phyloP scores from a whole-genome alignment of 768 basidiomycete genomes.

The Boletus subparvulus region DNA sequence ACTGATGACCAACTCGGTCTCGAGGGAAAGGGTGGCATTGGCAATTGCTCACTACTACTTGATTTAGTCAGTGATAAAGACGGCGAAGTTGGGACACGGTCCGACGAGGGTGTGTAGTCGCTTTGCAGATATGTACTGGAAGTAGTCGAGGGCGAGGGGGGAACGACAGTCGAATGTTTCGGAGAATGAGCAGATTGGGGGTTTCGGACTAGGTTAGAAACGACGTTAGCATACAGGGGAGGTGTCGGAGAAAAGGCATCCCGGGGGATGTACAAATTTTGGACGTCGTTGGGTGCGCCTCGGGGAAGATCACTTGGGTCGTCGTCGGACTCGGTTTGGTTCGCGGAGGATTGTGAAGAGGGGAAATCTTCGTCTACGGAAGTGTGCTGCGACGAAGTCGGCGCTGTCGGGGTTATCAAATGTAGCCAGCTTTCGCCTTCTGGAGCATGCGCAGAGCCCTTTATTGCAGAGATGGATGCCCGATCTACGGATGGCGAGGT shows the following conservation, averaged over 20 bases:
- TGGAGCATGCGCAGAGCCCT: conserved; percentile 13
- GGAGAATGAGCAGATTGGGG: conserved; percentile 11
- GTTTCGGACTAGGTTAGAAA: conserved; percentile 21
- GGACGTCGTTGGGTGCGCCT: conserved; percentile 5
- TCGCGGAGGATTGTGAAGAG: conserved; percentile 23
- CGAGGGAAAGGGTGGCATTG: conserved; percentile 13
- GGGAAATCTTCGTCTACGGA: conserved; percentile 25
- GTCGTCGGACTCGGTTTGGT: conserved; percentile 14
- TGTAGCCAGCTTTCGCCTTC: conserved; percentile 35
- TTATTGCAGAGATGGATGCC: conserved; percentile 17
- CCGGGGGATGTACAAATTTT: neutral
- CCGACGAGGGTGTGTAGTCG: conserved; percentile 15
- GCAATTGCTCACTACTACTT: conserved; percentile 15
- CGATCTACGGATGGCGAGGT: conserved; percentile 14
- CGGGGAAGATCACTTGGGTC: conserved; percentile 3
- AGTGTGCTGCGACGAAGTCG: conserved; percentile 20
- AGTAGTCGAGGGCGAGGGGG: conserved; percentile 4
- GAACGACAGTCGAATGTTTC: conserved; percentile 5
- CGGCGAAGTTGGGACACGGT: conserved; percentile 12
- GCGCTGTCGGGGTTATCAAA: conserved; percentile 28
- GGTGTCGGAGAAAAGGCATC: conserved; percentile 15
- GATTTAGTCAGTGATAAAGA: conserved; percentile 16
- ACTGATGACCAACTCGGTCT: conserved; percentile 25
- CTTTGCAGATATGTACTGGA: conserved; percentile 7
- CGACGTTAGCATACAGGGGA: conserved; percentile 26